Conservation (phyloP, 2,329 filamentous ascomycete species). For the Penicillium sp. region DNA sequence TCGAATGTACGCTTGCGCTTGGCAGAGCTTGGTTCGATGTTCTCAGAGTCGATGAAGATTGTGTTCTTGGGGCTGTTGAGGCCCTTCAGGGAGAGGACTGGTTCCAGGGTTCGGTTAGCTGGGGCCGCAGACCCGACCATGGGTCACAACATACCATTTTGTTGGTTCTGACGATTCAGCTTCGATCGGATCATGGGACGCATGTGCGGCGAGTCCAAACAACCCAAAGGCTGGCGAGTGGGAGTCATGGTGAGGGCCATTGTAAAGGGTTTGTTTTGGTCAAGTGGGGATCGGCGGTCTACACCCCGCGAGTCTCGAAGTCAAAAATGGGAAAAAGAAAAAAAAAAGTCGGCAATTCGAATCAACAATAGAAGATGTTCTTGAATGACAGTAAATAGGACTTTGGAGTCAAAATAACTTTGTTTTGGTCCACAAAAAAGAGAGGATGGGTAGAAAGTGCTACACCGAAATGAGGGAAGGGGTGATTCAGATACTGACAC, state of each 20-base stretch:
- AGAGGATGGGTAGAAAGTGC: constrained; percentile 5
- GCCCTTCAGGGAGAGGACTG: constrained; percentile 12
- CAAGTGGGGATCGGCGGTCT: constrained; percentile 32
- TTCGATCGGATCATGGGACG: constrained; percentile 34
- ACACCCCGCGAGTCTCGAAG: constrained; percentile 6
- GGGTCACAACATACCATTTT: constrained; percentile 29
- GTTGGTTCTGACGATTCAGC: constrained; percentile 36
- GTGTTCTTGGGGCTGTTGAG: constrained; percentile 18
- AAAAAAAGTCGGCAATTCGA: background rate
- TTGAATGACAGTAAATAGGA: constrained; percentile 7
- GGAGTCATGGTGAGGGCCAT: constrained; percentile 42
- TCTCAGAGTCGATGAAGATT: constrained; percentile 48
- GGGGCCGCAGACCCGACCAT: background rate
- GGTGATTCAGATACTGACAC: background rate
- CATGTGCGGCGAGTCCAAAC: constrained; percentile 35
- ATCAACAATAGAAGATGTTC: background rate
- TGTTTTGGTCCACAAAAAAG: constrained; percentile 1
- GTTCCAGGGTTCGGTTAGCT: constrained; percentile 10
- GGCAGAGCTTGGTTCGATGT: constrained; percentile 58
- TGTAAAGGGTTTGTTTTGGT: constrained; percentile 27
- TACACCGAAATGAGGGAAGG: constrained; percentile 6
- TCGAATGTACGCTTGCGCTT: constrained; percentile 45
- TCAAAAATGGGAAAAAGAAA: constrained; percentile 1
- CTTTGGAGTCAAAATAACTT: background rate
- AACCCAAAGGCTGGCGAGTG: constrained; percentile 39